phyloP scores from a whole-genome alignment of 75 land plant genomes.

The Picea sitchensis region DNA sequence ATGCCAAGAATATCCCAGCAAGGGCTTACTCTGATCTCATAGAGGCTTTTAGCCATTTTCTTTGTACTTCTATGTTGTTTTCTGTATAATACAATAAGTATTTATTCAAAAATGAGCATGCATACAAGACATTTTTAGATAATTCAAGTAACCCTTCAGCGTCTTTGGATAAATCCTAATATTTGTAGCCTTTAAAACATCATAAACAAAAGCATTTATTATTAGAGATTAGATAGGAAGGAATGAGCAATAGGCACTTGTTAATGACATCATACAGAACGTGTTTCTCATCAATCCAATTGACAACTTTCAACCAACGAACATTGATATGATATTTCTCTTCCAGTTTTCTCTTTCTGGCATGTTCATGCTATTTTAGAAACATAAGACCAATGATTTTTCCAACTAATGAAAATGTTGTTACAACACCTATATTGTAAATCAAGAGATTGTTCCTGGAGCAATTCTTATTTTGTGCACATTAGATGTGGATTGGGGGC shows the following conservation, averaged over 20 bases:
- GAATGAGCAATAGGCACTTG: neutral
- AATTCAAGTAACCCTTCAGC: neutral
- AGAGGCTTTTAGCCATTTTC: too few relatives aligned
- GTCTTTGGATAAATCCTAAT: neutral
- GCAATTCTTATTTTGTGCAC: neutral
- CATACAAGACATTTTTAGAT: neutral
- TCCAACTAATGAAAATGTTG: neutral
- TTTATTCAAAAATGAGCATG: too few relatives aligned
- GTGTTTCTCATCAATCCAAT: neutral
- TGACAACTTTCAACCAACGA: neutral
- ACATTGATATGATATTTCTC: neutral
- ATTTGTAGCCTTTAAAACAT: neutral
- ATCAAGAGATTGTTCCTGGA: neutral
- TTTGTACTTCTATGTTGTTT: too few relatives aligned
- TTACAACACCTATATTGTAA: neutral
- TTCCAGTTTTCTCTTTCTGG: neutral
- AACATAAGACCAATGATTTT: neutral
- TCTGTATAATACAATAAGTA: too few relatives aligned
- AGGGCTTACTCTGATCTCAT: too few relatives aligned
- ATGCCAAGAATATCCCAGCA: too few relatives aligned
- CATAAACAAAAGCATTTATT: neutral
- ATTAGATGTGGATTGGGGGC: neutral
- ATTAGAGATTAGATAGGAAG: neutral
- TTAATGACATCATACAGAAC: neutral
- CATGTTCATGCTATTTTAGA: neutral